phyloP scores from a whole-genome alignment of 352 stramenopile species.

The Blastocystis sp. region DNA sequence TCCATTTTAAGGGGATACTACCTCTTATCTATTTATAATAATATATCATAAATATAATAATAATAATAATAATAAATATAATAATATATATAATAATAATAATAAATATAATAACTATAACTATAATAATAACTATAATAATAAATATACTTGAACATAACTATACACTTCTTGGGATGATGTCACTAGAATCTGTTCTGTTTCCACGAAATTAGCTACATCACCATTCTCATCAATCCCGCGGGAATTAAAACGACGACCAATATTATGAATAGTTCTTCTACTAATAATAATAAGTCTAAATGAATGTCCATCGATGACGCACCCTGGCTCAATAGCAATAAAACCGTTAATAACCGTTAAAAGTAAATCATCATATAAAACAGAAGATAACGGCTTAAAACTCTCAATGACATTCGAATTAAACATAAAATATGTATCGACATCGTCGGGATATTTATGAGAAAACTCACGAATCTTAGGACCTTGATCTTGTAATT shows the following conservation, averaged over 20 bases:
- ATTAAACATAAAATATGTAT: conserved; percentile 32
- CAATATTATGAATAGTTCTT: conserved; percentile 56
- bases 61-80: too few relatives aligned
- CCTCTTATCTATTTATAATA: conserved; percentile 58
- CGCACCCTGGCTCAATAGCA: conserved; percentile 47
- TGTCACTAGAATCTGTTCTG: conserved; percentile 69
- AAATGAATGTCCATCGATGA: conserved; percentile 48
- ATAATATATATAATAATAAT: too few relatives aligned
- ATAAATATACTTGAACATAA: conserved; percentile 46
- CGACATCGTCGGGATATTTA: neutral
- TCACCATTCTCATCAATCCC: conserved; percentile 67
- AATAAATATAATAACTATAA: too few relatives aligned
- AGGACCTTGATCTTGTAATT: neutral
- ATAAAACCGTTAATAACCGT: conserved; percentile 57
- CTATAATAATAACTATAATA: conserved; percentile 38
- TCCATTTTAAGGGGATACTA: conserved; percentile 78
- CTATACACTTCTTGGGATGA: conserved; percentile 49
- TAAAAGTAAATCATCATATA: conserved; percentile 41
- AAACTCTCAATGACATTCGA: conserved; percentile 39
- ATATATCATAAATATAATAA: neutral
- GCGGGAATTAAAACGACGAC: conserved; percentile 69
- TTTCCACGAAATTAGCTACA: conserved; percentile 81
- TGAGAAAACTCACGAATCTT: neutral
- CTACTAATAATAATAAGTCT: conserved; percentile 55
- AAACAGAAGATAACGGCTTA: conserved; percentile 37